Evolutionary conservation across 352 stramenopile species (phyloP), one percentile per base, ranked within the genome.

Genomic region (Globisporangium alternatum): DNA sequence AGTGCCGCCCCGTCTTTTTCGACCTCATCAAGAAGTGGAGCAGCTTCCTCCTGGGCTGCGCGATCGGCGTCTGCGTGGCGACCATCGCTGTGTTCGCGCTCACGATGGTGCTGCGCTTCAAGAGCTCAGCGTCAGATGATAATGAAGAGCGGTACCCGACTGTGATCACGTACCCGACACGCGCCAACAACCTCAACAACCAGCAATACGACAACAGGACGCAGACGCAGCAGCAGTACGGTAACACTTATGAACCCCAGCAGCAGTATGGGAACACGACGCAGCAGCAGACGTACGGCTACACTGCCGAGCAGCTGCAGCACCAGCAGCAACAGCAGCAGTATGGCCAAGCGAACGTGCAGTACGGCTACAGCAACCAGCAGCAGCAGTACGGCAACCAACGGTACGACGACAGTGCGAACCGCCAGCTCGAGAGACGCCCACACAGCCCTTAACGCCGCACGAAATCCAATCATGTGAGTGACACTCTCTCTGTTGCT

Each of bases 11-110:
- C 10, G 62, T 72, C 2, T 88, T 93, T 59, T 84, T 91, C 41
- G 56, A 75, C 5, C 73, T 95, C 19, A 74, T 93, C 47, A 67
- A 75, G 59, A 91, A 89, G 62, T 95, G 81, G 77, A 88, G 75
- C 45, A 83, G 74, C 62, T 72, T 88, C 17, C 59, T 91, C 10
- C 74, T 89, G 67, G 70, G 83, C 10, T 71, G 64, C 31, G 74
- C 70, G 35, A 75, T 92, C 60, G 73, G 88, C n/a, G 72, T 88
- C 30, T 66, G 80, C 45, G 62, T 87, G 35, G 76, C 75, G 22
- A 81, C 74, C 37, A 63, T 71, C 47, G 60, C 79, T 2, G 70
- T 93, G 21, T 68, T 93, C 1, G 71, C 64, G 43, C 83, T 94
- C 63, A 77, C 86, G 10, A 77, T 78, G 22, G 62, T 89, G 66